These are phyloP conservation scores for Gossypioides kirkii DNA, from an alignment of 345 rosid species.

Conservation along the genomic window DNA sequence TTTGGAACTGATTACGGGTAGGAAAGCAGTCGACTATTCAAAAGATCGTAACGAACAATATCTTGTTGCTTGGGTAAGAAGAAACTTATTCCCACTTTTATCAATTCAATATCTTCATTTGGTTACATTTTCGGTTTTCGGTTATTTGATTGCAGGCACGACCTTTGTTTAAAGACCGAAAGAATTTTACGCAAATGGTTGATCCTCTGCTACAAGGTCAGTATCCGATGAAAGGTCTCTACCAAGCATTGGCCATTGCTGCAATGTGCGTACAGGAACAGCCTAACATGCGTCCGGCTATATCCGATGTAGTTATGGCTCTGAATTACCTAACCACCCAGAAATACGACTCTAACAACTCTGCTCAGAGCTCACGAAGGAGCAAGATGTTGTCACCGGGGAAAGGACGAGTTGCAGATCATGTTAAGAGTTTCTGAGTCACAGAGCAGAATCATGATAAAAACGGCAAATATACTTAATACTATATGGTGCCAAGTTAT, in stretches of 20 bases:
- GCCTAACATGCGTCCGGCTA: conserved; percentile 68
- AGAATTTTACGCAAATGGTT: conserved; percentile 61
- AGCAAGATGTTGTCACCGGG: conserved; percentile 11
- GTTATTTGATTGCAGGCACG: conserved; percentile 51
- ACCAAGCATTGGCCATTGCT: conserved; percentile 83
- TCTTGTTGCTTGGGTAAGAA: conserved; percentile 86
- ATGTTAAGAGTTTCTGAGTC: not conserved
- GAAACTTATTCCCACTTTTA: not conserved
- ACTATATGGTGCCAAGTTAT: conserved; percentile 23
- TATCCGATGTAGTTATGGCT: conserved; percentile 75
- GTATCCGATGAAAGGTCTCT: conserved; percentile 70
- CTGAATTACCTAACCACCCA: conserved; percentile 71
- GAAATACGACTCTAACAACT: conserved; percentile 36
- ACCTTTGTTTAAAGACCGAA: conserved; percentile 80
- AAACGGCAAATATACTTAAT: conserved; percentile 5
- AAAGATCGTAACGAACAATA: conserved; percentile 55
- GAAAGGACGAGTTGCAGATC: conserved; percentile 8
- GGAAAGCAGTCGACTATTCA: conserved; percentile 65
- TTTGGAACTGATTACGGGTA: conserved; percentile 83
- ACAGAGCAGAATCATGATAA: not conserved
- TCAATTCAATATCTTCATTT: not conserved
- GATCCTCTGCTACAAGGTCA: conserved; percentile 73
- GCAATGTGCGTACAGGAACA: conserved; percentile 97
- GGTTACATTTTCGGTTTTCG: not conserved
- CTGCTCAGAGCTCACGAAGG: conserved; percentile 27